Evolutionary conservation across 768 basidiomycete genomes (phyloP).

Genomic region (Boletus subparvulus): DNA sequence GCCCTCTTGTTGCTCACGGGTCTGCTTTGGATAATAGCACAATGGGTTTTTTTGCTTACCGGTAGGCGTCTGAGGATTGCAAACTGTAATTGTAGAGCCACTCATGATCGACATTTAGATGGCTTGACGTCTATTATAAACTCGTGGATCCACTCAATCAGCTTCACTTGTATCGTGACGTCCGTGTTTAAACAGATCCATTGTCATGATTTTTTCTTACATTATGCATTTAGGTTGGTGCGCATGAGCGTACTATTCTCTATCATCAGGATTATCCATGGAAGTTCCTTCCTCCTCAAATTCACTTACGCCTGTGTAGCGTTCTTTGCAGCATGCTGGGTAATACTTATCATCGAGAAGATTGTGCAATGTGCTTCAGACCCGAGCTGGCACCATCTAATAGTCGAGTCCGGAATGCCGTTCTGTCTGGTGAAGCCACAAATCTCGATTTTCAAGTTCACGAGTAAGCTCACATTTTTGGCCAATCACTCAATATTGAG

Average conservation of each 20-base stretch:
- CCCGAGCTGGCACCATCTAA: constrained; percentile 7
- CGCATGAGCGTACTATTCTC: constrained; percentile 23
- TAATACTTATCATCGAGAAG: constrained; percentile 7
- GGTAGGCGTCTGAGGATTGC: constrained; percentile 1
- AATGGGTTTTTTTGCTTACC: constrained; percentile 8
- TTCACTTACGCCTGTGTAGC: constrained; percentile 9
- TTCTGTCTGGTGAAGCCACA: constrained; percentile 4
- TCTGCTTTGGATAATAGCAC: constrained; percentile 8
- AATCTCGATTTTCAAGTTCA: constrained; percentile 13
- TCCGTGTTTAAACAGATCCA: background rate
- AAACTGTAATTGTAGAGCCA: background rate
- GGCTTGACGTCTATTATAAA: constrained; percentile 4
- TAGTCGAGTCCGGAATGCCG: constrained; percentile 1
- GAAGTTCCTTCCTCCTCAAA: background rate
- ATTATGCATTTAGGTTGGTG: constrained; percentile 4
- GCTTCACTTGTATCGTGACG: constrained; percentile 9
- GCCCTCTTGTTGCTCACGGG: constrained; percentile 8
- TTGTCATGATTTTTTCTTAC: background rate
- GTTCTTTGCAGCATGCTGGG: constrained; percentile 7
- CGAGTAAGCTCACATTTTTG: constrained; percentile 6
- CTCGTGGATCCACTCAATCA: constrained; percentile 11
- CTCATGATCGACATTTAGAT: constrained; percentile 3
- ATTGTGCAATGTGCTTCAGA: constrained; percentile 7
- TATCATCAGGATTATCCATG: constrained; percentile 16
- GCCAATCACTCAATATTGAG: background rate